Evolutionary conservation across 129 eudicot genomes (phyloP).

Genomic region (Solidago caesia): DNA sequence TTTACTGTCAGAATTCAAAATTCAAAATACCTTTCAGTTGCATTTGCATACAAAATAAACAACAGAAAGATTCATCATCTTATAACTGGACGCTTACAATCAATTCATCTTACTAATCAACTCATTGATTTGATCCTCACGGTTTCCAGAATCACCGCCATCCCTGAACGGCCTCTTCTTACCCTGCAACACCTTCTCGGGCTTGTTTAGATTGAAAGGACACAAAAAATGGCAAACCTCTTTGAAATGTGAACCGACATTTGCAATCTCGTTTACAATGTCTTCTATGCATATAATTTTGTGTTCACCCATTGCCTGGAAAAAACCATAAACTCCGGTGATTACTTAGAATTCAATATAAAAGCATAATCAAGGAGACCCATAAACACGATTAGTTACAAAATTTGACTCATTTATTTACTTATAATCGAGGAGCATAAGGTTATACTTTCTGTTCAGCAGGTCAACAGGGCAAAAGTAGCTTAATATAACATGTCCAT

Average conservation of each 20-base stretch:
- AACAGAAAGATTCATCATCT: neutral
- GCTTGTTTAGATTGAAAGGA: constrained; percentile 55
- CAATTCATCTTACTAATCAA: constrained; percentile 60
- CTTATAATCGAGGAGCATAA: too few relatives aligned
- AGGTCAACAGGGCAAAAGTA: neutral
- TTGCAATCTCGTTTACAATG: constrained; percentile 57
- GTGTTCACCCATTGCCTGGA: constrained; percentile 56
- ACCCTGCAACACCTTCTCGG: constrained; percentile 53
- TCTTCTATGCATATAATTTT: constrained; percentile 72
- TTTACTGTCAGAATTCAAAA: neutral
- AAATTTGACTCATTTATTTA: too few relatives aligned
- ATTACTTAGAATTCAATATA: neutral
- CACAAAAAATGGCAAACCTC: constrained; percentile 52
- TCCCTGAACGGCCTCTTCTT: constrained; percentile 48
- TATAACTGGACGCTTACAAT: neutral
- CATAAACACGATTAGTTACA: too few relatives aligned
- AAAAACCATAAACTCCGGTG: neutral
- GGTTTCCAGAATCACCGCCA: constrained; percentile 80
- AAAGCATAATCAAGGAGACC: neutral
- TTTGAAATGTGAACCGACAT: constrained; percentile 60
- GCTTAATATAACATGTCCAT: neutral
- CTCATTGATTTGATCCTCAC: constrained; percentile 58
- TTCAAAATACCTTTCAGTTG: neutral
- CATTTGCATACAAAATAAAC: neutral
- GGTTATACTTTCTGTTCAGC: too few relatives aligned